These are phyloP conservation scores for Shiraia sp. DNA, from an alignment of 2,329 filamentous ascomycete species.

Conservation along the genomic window DNA sequence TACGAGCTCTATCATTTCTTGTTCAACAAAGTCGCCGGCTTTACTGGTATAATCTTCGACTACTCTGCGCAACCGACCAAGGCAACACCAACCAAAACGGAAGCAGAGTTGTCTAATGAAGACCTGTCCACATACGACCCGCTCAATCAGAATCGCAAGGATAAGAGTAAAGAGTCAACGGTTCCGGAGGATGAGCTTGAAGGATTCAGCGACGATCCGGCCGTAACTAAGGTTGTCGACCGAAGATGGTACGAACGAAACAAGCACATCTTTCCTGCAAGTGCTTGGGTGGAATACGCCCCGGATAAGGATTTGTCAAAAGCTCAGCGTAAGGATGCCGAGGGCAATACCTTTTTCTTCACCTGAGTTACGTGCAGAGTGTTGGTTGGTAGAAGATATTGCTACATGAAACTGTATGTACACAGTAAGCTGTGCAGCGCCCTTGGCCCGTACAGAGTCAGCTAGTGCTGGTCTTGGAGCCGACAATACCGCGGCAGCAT, in stretches of 20 bases:
- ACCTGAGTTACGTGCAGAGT: conserved; percentile 20
- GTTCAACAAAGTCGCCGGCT: conserved; percentile 79
- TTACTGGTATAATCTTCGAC: conserved; percentile 77
- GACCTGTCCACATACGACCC: conserved; percentile 45
- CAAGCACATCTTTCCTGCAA: conserved; percentile 97
- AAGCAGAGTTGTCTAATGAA: conserved; percentile 18
- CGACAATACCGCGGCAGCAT: no score
- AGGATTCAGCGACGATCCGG: conserved; percentile 76
- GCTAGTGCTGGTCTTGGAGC: no score
- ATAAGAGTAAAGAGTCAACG: conserved; percentile 38
- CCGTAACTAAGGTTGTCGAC: conserved; percentile 90
- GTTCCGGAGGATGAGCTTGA: conserved; percentile 62
- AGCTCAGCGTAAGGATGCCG: conserved; percentile 77
- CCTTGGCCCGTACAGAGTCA: background rate
- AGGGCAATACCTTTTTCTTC: conserved; percentile 89
- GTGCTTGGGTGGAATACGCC: conserved; percentile 93
- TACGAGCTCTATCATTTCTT: conserved; percentile 98
- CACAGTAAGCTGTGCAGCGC: no score
- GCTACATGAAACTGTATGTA: background rate
- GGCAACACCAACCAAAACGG: conserved; percentile 38
- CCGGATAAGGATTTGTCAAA: conserved; percentile 82
- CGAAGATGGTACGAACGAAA: conserved; percentile 95
- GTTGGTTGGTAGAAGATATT: background rate
- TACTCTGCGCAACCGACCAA: conserved; percentile 62
- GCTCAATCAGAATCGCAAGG: conserved; percentile 43